phyloP scores from a whole-genome alignment of 768 basidiomycete genomes.

The Chalciporus sphaerocephalus region DNA sequence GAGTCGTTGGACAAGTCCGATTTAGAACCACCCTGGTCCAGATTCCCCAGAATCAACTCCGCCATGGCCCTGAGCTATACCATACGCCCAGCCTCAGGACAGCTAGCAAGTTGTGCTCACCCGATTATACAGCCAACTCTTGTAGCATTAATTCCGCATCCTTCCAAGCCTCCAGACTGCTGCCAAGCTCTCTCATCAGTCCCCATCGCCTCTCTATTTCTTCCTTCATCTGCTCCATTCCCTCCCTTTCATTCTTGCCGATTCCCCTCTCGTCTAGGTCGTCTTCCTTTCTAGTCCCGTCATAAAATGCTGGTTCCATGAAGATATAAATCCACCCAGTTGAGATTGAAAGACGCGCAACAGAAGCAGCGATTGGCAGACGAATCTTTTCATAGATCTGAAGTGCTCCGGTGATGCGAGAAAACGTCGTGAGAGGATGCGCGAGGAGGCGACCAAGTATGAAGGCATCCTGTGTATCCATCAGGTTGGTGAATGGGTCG shows the following conservation, averaged over 20 bases:
- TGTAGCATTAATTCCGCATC: slow-evolving; percentile 13
- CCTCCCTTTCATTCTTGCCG: slow-evolving; percentile 12
- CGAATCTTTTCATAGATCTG: slow-evolving; percentile 12
- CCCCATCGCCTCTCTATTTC: slow-evolving; percentile 16
- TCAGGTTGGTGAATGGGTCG: neutral
- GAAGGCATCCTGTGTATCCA: slow-evolving; percentile 13
- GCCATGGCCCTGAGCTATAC: no score
- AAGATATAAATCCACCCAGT: slow-evolving; percentile 19
- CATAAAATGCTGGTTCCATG: slow-evolving; percentile 16
- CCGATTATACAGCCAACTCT: neutral
- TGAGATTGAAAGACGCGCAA: neutral
- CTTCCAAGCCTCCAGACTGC: slow-evolving; percentile 13
- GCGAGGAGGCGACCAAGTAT: slow-evolving; percentile 23
- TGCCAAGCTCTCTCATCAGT: slow-evolving; percentile 8
- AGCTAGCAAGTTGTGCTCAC: no score
- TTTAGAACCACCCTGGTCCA: no score
- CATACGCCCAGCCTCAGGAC: no score
- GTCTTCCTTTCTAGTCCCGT: slow-evolving; percentile 13
- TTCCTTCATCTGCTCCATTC: slow-evolving; percentile 12
- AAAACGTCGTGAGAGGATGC: slow-evolving; percentile 13
- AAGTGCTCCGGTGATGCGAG: slow-evolving; percentile 2
- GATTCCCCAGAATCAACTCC: no score
- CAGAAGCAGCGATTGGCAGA: neutral
- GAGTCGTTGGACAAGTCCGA: no score
- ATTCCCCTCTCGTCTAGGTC: slow-evolving; percentile 10